A percentile compares a stretch with the other conserved stretches of the same genome.
Evolutionary conservation across 2,329 filamentous ascomycete genomes (phyloP).

Genomic region (Colletotrichum chrysophilum): DNA sequence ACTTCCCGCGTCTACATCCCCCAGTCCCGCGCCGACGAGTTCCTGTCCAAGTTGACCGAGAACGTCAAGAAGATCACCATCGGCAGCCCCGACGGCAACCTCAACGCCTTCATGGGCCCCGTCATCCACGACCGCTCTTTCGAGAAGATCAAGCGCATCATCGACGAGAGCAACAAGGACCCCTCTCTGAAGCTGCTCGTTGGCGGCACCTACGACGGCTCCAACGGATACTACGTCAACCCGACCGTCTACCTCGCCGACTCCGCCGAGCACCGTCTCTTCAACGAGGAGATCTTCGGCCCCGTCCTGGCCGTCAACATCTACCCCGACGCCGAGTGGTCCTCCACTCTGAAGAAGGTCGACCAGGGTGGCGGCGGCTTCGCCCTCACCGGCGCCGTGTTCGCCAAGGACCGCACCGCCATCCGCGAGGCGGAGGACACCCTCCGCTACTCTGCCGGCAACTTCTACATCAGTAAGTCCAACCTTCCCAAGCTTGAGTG

Average conservation of each 20-base stretch:
- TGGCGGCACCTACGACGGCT: constrained; percentile 48
- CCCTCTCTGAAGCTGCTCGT: constrained; percentile 44
- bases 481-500: rapidly evolving
- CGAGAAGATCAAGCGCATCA: constrained; percentile 46
- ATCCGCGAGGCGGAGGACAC: constrained; percentile 54
- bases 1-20: constrained; percentile 62
- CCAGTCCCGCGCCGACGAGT: constrained; percentile 41
- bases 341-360: constrained; percentile 37
- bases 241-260: constrained; percentile 52
- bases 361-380: constrained; percentile 48
- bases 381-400: constrained; percentile 54
- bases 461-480: constrained; percentile 56
- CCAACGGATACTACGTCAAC: constrained; percentile 53
- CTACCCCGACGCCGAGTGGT: constrained; percentile 49
- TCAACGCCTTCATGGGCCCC: constrained; percentile 48
- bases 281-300: constrained; percentile 51
- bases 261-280: constrained; percentile 45
- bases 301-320: constrained; percentile 46
- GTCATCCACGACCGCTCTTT: constrained; percentile 55
- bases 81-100: constrained; percentile 35
- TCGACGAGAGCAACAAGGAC: constrained; percentile 51
- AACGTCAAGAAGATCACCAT: constrained; percentile 30
- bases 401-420: constrained; percentile 51
- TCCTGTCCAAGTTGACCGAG: constrained; percentile 25
- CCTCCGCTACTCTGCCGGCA: constrained; percentile 59